These are phyloP conservation scores for Alternaria angustiovoidea DNA, from an alignment of 2,329 filamentous ascomycete genomes.

Conservation along the genomic window DNA sequence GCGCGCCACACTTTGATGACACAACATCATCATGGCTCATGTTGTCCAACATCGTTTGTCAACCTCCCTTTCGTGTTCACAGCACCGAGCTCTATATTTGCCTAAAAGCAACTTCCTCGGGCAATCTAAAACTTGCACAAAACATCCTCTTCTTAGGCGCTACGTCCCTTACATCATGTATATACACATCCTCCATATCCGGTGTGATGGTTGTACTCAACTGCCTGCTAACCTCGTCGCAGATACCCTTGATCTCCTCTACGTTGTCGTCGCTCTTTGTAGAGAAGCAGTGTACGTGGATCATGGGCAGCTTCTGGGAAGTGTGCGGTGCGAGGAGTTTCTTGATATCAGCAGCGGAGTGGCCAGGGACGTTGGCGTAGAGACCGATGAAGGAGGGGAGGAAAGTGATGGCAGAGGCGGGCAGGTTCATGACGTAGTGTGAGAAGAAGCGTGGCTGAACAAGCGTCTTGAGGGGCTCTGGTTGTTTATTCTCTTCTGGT, in stretches of 20 bases:
- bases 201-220: conserved; percentile 66
- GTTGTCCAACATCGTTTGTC: not conserved
- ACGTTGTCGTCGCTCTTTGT: conserved; percentile 79
- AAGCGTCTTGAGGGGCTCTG: conserved; percentile 49
- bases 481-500: conserved; percentile 27
- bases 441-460: conserved; percentile 75
- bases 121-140: conserved; percentile 90
- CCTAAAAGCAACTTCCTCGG: conserved; percentile 81
- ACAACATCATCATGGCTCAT: not conserved
- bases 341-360: conserved; percentile 33
- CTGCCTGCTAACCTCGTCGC: conserved; percentile 69
- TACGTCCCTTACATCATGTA: conserved; percentile 80
- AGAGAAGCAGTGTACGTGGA: conserved; percentile 96
- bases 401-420: conserved; percentile 87
- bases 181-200: conserved; percentile 64
- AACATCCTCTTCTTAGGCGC: conserved; percentile 97
- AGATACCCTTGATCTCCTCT: conserved; percentile 67
- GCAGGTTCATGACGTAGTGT: conserved; percentile 99
- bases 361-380: conserved; percentile 67
- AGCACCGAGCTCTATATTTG: conserved; percentile 4
- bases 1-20: not conserved
- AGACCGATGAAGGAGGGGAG: conserved; percentile 79
- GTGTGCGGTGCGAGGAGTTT: conserved; percentile 54
- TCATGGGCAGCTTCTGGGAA: conserved; percentile 70
- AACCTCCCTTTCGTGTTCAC: not conserved